Conservation (phyloP, 1,284 basidiomycete species). For the Ustilago lituana region DNA sequence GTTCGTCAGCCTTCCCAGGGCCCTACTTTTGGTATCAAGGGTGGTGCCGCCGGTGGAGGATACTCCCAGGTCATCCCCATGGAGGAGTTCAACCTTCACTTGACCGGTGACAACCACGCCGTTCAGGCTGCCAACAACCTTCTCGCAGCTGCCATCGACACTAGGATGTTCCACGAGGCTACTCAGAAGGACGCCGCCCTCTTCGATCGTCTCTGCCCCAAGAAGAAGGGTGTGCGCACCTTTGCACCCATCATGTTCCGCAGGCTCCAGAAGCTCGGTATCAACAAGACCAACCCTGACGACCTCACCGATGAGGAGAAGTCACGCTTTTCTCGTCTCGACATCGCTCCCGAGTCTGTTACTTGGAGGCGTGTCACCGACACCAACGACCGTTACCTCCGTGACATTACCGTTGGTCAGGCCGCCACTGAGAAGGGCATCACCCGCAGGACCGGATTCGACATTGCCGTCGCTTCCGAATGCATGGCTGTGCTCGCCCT, state of each 20-base stretch:
- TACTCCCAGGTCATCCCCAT: conserved; percentile 99
- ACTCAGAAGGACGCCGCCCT: conserved; percentile 95
- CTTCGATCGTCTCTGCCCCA: conserved; percentile 89
- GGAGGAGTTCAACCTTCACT: conserved; percentile 97
- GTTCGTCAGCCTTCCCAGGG: conserved; percentile 99
- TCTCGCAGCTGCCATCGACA: conserved; percentile 93
- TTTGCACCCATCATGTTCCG: conserved; percentile 97
- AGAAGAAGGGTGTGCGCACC: conserved; percentile 91
- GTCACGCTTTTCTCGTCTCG: conserved; percentile 86
- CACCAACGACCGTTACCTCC: conserved; percentile 95
- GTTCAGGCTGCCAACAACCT: conserved; percentile 98
- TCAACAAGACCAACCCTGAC: conserved; percentile 91
- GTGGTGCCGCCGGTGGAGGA: conserved; percentile 96
- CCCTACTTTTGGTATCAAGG: conserved; percentile 99
- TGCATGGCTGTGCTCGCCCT: conserved; percentile 98
- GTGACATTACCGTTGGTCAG: conserved; percentile 91
- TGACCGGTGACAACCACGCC: conserved; percentile 98
- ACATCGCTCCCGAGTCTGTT: conserved; percentile 89
- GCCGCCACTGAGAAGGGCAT: conserved; percentile 89
- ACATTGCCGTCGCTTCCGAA: conserved; percentile 96
- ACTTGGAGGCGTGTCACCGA: conserved; percentile 98
- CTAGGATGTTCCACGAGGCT: conserved; percentile 96
- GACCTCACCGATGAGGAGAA: conserved; percentile 93
- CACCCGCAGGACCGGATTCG: conserved; percentile 88
- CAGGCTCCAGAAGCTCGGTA: conserved; percentile 92